Evolutionary conservation across 495 filamentous ascomycete genomes (phyloP), one percentile per base, ranked within the genome.

Genomic region (Podospora bellae-mahoneyi): DNA sequence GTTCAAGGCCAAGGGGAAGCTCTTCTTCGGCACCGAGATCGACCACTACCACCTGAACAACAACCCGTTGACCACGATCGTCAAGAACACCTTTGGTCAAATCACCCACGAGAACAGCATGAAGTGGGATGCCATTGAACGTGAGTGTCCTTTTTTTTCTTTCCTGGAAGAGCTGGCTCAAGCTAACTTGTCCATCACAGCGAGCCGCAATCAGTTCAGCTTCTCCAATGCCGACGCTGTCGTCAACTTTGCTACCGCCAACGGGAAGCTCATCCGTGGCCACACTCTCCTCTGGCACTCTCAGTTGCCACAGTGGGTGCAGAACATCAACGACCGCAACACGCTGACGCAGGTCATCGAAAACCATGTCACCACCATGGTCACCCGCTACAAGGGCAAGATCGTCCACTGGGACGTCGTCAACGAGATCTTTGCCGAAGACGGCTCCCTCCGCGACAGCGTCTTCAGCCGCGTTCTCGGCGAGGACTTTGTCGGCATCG

Each of bases 21-120:
- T 80, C 65, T 90, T 89, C 75, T 89, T 81, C 64, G 88, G 87
- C 67, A 80, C 82, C 62, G 80, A 77, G 73, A 76, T 83, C 20
- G 88, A 89, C 75, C 81, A 84, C 68, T 79, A 79, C 75, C 81
- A 79, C 9, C 81, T 90, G 1, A 76, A 71, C 64, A 69, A 75
- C 15, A 86, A 78, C 69, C 78, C 81, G 69, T 84, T 85, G 64
- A 82, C 84, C 18, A 83, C 79, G 61, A 81, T 88, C 75, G 80
- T 89, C 71, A 79, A 83, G 68, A 77, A 83, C 54, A 81, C 89
- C 73, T 90, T 91, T 68, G 87, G 88, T 34, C 81, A 83, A 69
- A 80, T 90, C 32, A 89, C 87, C 4, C 86, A 86, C 19, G 88
- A 90, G 83, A 90, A 90, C 80, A 85, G 80, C 77, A 87, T 89